These are phyloP conservation scores for Cutaneotrichosporon cutaneum DNA, from an alignment of 1,284 basidiomycete genomes.

Conservation along the genomic window DNA sequence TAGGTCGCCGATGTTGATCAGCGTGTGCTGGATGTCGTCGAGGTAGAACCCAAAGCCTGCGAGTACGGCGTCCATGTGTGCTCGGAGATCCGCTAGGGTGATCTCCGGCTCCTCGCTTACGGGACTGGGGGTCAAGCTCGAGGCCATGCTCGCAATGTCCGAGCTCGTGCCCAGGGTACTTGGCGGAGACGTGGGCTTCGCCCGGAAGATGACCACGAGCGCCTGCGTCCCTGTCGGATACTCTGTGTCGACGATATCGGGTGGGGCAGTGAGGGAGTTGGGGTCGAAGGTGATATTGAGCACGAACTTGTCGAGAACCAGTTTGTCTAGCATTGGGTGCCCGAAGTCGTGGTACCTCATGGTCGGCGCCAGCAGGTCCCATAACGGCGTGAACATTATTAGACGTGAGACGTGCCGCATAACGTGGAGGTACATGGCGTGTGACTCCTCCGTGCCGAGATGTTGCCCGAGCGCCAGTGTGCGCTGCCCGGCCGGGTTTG, in stretches of 20 bases:
- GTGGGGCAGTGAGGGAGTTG: not conserved
- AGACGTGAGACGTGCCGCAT: not conserved
- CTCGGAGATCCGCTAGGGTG: conserved; percentile 1
- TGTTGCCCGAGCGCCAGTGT: not conserved
- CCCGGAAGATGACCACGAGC: not conserved
- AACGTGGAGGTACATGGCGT: not conserved
- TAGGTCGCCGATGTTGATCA: conserved; percentile 5
- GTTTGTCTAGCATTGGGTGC: not conserved
- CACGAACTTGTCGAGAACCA: not conserved
- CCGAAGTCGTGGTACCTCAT: not conserved
- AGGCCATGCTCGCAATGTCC: not conserved
- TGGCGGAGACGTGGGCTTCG: not conserved
- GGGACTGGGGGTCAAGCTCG: not conserved
- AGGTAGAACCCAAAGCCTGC: not conserved
- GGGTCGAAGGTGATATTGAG: conserved; percentile 4
- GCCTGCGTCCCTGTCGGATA: not conserved
- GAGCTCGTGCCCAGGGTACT: not conserved
- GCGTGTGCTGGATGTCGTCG: not conserved
- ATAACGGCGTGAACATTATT: not conserved
- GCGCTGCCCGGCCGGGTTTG: not conserved
- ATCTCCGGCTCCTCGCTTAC: not conserved
- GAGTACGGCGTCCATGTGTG: not conserved
- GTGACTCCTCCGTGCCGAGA: not conserved
- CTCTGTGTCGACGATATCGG: conserved; percentile 1
- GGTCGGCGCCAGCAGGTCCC: not conserved